A percentile compares a stretch with the other conserved stretches of the same genome.
Evolutionary conservation across 2,329 filamentous ascomycete species (phyloP).

Genomic region (Fusarium brevicatenulatum): DNA sequence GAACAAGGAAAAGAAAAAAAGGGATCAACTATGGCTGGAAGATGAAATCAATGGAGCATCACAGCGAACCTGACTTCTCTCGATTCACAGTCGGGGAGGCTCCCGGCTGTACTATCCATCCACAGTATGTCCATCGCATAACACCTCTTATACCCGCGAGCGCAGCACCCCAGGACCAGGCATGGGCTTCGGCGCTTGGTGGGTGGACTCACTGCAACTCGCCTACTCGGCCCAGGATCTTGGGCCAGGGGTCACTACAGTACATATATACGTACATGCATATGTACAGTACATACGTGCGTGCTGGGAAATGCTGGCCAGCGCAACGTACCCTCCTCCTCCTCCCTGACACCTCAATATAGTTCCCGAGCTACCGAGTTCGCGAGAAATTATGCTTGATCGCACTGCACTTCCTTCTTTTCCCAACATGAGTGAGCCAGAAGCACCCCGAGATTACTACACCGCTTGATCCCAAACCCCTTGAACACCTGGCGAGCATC

Average conservation of each 20-base stretch:
- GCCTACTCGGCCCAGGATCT: neutral
- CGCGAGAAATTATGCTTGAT: neutral
- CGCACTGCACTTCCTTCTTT: neutral
- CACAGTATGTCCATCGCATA: neutral
- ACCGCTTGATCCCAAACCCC: neutral
- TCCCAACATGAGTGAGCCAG: neutral
- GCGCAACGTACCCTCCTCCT: neutral
- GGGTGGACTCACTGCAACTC: neutral
- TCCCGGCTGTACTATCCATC: neutral
- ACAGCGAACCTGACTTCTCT: neutral
- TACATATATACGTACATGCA: neutral
- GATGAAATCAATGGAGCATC: neutral
- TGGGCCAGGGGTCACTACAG: neutral
- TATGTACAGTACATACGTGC: neutral
- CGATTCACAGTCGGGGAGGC: neutral
- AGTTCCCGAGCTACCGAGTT: neutral
- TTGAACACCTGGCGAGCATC: neutral
- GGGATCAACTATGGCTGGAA: neutral
- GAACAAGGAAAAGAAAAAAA: neutral
- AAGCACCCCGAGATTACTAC: neutral
- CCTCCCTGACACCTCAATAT: neutral
- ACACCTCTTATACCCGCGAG: neutral
- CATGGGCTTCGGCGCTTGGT: neutral
- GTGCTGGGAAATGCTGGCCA: neutral
- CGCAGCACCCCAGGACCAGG: neutral